Evolutionary conservation across 331 rosid genomes (phyloP).

Genomic region (Quercus lobata): DNA sequence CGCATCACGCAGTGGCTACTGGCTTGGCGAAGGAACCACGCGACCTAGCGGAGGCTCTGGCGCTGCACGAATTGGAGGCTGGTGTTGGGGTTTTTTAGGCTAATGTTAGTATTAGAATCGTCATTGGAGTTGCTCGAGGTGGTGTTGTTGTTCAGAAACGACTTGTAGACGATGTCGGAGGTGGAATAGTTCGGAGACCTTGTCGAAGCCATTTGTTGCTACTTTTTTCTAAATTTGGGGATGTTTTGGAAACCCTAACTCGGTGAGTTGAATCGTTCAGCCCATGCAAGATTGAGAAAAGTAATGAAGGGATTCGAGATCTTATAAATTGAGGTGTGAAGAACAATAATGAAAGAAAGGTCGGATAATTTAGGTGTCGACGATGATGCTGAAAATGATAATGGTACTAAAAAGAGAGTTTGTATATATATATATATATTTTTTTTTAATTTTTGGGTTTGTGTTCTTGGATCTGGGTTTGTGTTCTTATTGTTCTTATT

Average conservation of each 20-base stretch:
- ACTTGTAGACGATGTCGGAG: conserved; percentile 62
- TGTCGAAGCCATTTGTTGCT: conserved; percentile 48
- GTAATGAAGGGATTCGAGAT: too few species aligned
- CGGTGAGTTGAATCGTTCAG: conserved; percentile 11
- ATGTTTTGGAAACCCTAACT: conserved; percentile 8
- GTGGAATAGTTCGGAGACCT: conserved; percentile 60
- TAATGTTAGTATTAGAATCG: conserved; percentile 1
- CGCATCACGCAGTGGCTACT: conserved; percentile 85
- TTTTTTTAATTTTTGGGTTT: neutral
- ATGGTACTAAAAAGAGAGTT: neutral
- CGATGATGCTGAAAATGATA: neutral
- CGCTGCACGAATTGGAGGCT: conserved; percentile 55
- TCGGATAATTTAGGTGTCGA: neutral
- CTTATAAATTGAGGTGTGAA: too few species aligned
- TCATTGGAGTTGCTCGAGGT: conserved; percentile 46
- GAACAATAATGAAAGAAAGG: neutral
- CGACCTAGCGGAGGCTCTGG: conserved; percentile 85
- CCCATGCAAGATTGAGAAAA: neutral
- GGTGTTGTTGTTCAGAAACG: conserved; percentile 33
- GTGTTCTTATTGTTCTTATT: too few species aligned
- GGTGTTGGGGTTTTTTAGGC: conserved; percentile 30
- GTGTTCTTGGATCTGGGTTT: too few species aligned
- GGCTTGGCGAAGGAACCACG: conserved; percentile 81
- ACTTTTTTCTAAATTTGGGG: neutral
- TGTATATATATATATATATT: too few species aligned